phyloP scores from a whole-genome alignment of 2,329 filamentous ascomycete species.

The Trichoderma breve region DNA sequence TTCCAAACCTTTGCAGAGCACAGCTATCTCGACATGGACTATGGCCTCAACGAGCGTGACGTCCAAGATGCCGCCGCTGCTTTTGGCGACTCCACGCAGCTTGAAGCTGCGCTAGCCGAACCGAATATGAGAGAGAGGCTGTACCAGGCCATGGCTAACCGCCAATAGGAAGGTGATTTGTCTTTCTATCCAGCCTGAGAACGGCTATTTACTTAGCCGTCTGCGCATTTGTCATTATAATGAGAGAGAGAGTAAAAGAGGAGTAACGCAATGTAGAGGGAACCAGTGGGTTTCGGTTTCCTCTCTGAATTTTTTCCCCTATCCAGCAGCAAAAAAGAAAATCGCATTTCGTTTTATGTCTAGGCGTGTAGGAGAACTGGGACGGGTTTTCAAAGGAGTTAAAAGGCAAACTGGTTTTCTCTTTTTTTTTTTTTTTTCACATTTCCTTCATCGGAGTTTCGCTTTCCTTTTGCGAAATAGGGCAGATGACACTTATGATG shows the following conservation, averaged over 20 bases:
- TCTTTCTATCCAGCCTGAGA: neutral
- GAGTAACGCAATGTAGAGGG: neutral
- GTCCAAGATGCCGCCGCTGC: slow-evolving; percentile 24
- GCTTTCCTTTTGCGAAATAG: neutral
- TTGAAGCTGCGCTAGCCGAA: slow-evolving; percentile 26
- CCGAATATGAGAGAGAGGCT: slow-evolving; percentile 26
- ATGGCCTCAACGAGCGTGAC: slow-evolving; percentile 25
- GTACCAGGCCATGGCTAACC: slow-evolving; percentile 27
- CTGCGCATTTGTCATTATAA: neutral
- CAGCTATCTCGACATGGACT: slow-evolving; percentile 30
- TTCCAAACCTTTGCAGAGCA: slow-evolving; percentile 26
- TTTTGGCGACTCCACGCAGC: slow-evolving; percentile 25
- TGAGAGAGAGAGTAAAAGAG: neutral
- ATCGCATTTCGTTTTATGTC: neutral
- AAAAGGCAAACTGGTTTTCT: neutral
- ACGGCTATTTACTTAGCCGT: neutral
- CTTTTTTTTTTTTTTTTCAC: neutral
- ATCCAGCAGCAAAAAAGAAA: neutral
- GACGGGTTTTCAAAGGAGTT: neutral
- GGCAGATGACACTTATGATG: slow-evolving; percentile 3
- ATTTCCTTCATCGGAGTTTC: neutral
- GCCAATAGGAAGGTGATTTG: slow-evolving; percentile 6
- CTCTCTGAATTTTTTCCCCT: neutral
- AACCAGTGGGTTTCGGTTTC: neutral
- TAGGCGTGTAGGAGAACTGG: neutral